Evolutionary conservation across 345 rosid genomes (phyloP), one percentile per base, ranked within the genome.

Genomic region (Gossypium mustelinum): DNA sequence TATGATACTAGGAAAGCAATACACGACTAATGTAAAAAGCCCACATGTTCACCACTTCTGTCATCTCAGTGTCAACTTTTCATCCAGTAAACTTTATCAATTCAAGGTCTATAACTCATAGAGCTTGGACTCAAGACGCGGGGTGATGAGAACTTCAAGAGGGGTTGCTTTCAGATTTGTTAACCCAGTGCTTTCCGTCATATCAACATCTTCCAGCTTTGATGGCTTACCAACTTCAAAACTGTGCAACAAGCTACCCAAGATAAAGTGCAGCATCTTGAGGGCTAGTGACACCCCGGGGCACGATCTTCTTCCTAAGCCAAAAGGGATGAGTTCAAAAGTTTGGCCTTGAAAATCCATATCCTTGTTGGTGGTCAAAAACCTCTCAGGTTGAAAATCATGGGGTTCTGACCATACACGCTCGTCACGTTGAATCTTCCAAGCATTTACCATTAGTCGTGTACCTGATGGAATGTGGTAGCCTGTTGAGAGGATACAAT

Each of bases 91-190:
- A 4, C 7, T 4, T 4, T 34, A 34, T 4, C 7, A 34, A 34
- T 34, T 34, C 39, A 4, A 4, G 6, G 39, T 18, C 60, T 56
- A 18, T n/a, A 56, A 3, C 3, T 56, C 20, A 72, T 79, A 81
- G 12, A 81, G 66, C 56, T 72, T 25, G 7, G 71, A 8, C 70
- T 70, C 51, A 13, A 76, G 82, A 70, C 85, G 70, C 2, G 84
- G 89, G 1, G 47, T 63, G 61, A 82, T 52, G 13, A 80, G 50
- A 75, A 82, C 83, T 76, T 86, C 77, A 44, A 84, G 83, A 11
- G 87, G 84, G 58, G 87, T 78, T 9, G 87, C 80, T 77, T 82
- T 87, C 2, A 78, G 11, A 73, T 81, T 82, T 7, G 80, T 67
- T 62, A 82, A 29, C 4, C 85, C 66, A 2, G 44, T 50, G 68